Base-by-base conservation (phyloP, 805 yeast genomes). In the Scheffersomyces stipitis region DNA sequence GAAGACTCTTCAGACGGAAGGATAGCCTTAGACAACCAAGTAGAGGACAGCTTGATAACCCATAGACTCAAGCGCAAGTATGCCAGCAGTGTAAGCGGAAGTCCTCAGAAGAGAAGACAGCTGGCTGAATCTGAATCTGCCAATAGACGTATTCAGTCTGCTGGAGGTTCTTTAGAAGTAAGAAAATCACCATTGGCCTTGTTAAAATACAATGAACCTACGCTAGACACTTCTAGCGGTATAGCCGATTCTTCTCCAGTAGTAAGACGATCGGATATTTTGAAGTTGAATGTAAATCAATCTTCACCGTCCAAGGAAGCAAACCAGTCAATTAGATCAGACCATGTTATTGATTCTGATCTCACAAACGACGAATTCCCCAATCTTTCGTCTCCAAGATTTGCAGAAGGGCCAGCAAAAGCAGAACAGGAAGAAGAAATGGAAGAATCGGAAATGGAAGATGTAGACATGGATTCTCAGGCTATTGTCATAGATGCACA, bases 11-110 rank as follows among this genome's bases (percentile, higher is more conserved):
- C 7, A 38, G 12, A 15, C 16, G 16, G 31, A 10, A n/a, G n/a
- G n/a, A n/a, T n/a, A n/a, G n/a, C n/a, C n/a, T n/a, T 23, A 24
- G 27, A 16, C 9, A 26, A 27, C 12, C 33, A 34, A n/a, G 51
- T 42, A 31, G 62, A 57, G 3, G 69, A 64, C 23, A 54, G 58
- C 32, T 40, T 64, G 12, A 46, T 60, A 14, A 52, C 56, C 1
- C 51, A 47, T 27, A 55, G 54, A 23, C 31, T 48, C 18, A 51
- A 47, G 31, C 31, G 38, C 27, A 38, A 34, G 20, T 15, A 26
- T 17, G 30, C 10, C 28, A 36, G 30, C 29, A 24, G 16, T 24
- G 27, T 24, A 29, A 26, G 18, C 20, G 22, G 30, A 14, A 30
- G 32, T 26, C 40, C 38, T 27, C 8, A 7, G 26, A 33, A 28